Evolutionary conservation across 1,284 basidiomycete genomes (phyloP).

Genomic region (Erythrobasidium hasegawianum): DNA sequence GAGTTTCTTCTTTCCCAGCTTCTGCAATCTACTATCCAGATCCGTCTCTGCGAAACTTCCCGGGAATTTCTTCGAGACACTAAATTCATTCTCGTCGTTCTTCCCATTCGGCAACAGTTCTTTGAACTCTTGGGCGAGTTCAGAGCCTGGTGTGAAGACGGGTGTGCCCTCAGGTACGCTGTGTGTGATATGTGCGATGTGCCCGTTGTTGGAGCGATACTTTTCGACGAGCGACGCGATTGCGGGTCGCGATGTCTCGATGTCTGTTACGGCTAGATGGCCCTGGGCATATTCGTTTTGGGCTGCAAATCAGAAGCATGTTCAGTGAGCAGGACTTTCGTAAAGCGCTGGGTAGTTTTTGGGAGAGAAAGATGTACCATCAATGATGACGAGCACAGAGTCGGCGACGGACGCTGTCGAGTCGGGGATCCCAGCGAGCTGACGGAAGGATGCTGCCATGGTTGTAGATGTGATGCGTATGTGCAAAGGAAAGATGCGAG

Average conservation of each 20-base stretch:
- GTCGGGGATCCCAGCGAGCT: conserved; percentile 33
- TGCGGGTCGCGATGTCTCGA: conserved; percentile 13
- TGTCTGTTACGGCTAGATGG: conserved; percentile 18
- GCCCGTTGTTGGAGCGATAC: conserved; percentile 20
- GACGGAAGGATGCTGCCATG: conserved; percentile 31
- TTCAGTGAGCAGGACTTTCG: no score
- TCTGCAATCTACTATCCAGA: conserved; percentile 23
- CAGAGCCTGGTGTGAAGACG: conserved; percentile 29
- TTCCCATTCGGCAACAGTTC: conserved; percentile 20
- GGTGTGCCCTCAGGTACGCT: conserved; percentile 30
- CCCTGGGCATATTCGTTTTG: conserved; percentile 32
- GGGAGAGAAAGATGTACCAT: neutral
- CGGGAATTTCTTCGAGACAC: conserved; percentile 28
- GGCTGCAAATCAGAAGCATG: neutral
- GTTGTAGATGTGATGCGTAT: neutral
- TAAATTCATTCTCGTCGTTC: conserved; percentile 5
- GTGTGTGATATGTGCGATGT: conserved; percentile 22
- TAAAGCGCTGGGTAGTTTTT: no score
- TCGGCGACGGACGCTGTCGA: conserved; percentile 24
- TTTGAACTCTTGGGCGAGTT: conserved; percentile 25
- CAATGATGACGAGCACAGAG: conserved; percentile 31
- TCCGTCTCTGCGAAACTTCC: conserved; percentile 32
- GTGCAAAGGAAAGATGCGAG: no score
- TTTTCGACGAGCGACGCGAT: conserved; percentile 18
- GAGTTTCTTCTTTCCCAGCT: conserved; percentile 17